Evolutionary conservation across 768 basidiomycete species (phyloP).

Genomic region (Pleurotus pulmonarius): DNA sequence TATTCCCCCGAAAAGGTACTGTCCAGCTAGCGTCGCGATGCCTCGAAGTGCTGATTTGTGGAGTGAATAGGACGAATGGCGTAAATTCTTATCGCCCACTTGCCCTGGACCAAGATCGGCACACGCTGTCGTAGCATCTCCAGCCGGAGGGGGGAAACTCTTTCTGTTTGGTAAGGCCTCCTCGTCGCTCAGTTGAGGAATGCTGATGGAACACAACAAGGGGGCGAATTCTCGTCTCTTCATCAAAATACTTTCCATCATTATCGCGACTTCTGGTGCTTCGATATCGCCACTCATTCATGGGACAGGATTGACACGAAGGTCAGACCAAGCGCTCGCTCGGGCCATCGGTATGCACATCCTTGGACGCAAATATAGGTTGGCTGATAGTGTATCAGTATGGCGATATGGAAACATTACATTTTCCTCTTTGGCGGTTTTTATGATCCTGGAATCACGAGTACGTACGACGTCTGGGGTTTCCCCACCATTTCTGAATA

Average conservation of each 20-base stretch:
- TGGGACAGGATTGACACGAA: constrained; percentile 94
- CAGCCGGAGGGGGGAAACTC: constrained; percentile 80
- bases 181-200: background rate
- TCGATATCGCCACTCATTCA: constrained; percentile 70
- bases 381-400: constrained; percentile 35
- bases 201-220: constrained; percentile 23
- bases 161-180: constrained; percentile 65
- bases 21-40: background rate
- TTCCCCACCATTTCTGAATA: background rate
- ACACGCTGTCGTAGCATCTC: constrained; percentile 73
- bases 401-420: constrained; percentile 88
- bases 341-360: constrained; percentile 67
- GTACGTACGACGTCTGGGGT: constrained; percentile 31
- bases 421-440: constrained; percentile 90
- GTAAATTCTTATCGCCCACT: constrained; percentile 76
- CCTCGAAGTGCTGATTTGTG: too few species aligned
- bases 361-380: background rate
- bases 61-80: constrained; percentile 73
- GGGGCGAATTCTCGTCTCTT: constrained; percentile 84
- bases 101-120: constrained; percentile 88
- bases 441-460: constrained; percentile 81
- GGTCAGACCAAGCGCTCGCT: constrained; percentile 71
- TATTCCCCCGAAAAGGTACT: constrained; percentile 79
- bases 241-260: constrained; percentile 85
- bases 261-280: constrained; percentile 87